These are phyloP conservation scores for Trypanosoma platydactyli DNA, from an alignment of 208 protist species.

Conservation along the genomic window DNA sequence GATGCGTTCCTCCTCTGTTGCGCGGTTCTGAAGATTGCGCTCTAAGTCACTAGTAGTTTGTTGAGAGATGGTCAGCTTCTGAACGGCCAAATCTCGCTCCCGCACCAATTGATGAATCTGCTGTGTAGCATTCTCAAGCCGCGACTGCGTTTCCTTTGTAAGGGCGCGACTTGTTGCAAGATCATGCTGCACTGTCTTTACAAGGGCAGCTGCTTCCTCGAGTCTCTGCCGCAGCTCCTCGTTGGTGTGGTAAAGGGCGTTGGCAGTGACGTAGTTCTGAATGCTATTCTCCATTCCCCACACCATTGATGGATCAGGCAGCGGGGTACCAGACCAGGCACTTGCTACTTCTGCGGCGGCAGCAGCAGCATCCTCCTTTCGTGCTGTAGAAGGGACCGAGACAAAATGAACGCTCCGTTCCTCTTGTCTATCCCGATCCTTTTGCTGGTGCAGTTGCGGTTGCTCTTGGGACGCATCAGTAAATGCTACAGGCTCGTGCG, in stretches of 20 bases:
- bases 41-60: slow-evolving; percentile 58
- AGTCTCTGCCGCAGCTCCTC: slow-evolving; percentile 82
- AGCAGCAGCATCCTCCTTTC: slow-evolving; percentile 14
- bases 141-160: slow-evolving; percentile 38
- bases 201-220: slow-evolving; percentile 57
- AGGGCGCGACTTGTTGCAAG: slow-evolving; percentile 49
- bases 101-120: slow-evolving; percentile 84
- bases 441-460: neutral
- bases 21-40: slow-evolving; percentile 50
- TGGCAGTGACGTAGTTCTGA: slow-evolving; percentile 79
- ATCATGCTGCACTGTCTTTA: slow-evolving; percentile 77
- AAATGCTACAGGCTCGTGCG: no score
- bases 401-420: slow-evolving; percentile 42
- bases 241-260: slow-evolving; percentile 84
- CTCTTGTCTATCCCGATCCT: neutral
- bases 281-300: slow-evolving; percentile 85
- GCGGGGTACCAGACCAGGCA: slow-evolving; percentile 39
- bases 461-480: neutral
- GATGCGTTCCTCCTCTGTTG: slow-evolving; percentile 61
- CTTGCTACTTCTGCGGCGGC: slow-evolving; percentile 19
- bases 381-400: slow-evolving; percentile 41
- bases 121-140: slow-evolving; percentile 58
- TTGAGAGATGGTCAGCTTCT: slow-evolving; percentile 63
- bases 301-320: slow-evolving; percentile 85
- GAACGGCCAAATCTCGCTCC: slow-evolving; percentile 73